A percentile compares a stretch with the other conserved stretches of the same genome.
Conservation (phyloP, 2,329 filamentous ascomycete genomes). For the Pseudogymnoascus sp. region DNA sequence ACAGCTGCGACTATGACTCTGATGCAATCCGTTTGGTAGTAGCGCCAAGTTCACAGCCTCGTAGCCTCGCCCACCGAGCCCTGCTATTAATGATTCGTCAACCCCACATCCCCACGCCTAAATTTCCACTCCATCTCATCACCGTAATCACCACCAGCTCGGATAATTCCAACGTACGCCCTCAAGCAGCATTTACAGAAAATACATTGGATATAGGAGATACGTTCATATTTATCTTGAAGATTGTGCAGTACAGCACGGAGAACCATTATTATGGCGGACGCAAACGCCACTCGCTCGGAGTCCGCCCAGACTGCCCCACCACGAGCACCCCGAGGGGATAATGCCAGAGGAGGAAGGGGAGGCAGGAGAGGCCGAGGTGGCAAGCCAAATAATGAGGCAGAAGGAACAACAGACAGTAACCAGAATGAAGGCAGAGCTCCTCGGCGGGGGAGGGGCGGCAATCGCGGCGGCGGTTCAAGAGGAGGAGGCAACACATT, state of each 20-base stretch:
- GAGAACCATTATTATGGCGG: conserved; percentile 3
- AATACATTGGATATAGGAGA: not conserved
- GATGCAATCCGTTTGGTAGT: not conserved
- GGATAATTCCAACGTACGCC: not conserved
- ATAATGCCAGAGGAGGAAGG: conserved; percentile 31
- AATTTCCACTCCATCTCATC: conserved; percentile 7
- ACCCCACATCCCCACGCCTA: conserved; percentile 6
- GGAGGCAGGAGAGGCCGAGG: conserved; percentile 32
- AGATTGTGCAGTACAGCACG: not conserved
- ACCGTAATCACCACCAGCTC: not conserved
- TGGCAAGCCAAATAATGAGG: conserved; percentile 13
- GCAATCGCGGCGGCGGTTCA: conserved; percentile 15
- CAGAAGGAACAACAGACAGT: conserved; percentile 11
- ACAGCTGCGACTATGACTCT: not conserved
- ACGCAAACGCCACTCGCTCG: not conserved
- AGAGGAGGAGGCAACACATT: conserved; percentile 14
- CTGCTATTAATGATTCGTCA: conserved; percentile 7
- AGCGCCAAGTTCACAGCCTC: conserved; percentile 3
- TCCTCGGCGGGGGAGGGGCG: conserved; percentile 16
- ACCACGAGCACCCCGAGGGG: conserved; percentile 21
- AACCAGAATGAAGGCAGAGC: conserved; percentile 9
- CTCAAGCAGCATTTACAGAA: not conserved
- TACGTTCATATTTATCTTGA: not conserved
- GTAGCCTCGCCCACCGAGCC: conserved; percentile 1
- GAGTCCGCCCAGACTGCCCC: conserved; percentile 4